phyloP scores from a whole-genome alignment of 2,329 filamentous ascomycete genomes.

The Ceratocystis huliohia region DNA sequence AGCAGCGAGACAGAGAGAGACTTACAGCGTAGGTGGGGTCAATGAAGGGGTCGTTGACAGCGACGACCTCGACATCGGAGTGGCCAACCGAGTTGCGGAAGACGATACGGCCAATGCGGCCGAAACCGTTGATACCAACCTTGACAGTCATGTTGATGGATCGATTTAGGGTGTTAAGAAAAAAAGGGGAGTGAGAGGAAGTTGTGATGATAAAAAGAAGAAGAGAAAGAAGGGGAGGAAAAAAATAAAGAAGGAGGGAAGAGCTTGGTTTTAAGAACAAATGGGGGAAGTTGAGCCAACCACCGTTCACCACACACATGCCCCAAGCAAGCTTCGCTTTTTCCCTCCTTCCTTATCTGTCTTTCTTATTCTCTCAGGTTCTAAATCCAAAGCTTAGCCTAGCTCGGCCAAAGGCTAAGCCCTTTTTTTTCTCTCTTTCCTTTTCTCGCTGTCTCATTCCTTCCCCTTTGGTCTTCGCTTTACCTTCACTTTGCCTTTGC shows the following conservation, averaged over 20 bases:
- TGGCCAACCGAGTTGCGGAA: constrained; percentile 96
- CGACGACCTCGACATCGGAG: constrained; percentile 78
- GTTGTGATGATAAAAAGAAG: neutral
- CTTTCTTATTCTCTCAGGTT: constrained; percentile 7
- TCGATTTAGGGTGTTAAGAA: constrained; percentile 9
- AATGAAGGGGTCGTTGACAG: constrained; percentile 99
- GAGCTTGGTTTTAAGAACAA: constrained; percentile 12
- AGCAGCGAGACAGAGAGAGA: constrained; percentile 26
- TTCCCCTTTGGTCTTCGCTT: neutral
- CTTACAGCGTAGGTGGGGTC: constrained; percentile 93
- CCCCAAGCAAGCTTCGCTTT: neutral
- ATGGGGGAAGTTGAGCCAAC: constrained; percentile 1
- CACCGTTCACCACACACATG: neutral
- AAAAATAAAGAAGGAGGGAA: constrained; percentile 10
- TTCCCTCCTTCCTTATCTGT: constrained; percentile 3
- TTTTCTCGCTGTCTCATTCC: neutral
- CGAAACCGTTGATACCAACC: constrained; percentile 99
- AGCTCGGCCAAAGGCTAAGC: neutral
- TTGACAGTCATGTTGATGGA: constrained; percentile 40
- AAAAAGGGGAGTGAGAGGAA: constrained; percentile 2
- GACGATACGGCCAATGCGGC: constrained; percentile 97
- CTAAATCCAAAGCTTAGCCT: neutral
- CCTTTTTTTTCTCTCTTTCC: neutral
- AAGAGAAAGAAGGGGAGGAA: constrained; percentile 5
- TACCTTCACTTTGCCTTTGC: too few species aligned